Base-by-base conservation (phyloP, 345 rosid species). In the Lumnitzera littorea region DNA sequence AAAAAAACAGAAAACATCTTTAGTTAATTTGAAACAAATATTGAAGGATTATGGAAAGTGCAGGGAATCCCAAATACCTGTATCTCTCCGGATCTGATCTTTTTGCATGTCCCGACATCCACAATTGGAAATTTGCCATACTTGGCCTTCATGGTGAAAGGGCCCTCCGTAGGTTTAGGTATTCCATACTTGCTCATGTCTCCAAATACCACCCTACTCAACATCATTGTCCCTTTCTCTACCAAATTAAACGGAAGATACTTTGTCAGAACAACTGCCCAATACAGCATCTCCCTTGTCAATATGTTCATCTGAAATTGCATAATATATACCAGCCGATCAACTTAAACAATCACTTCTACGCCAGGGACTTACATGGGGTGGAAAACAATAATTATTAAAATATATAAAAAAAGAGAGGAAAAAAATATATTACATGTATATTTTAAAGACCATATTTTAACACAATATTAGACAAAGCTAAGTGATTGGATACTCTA, bases 291-390 rank as follows among this genome's bases (percentile, higher is more conserved):
- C 56, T 61, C 73, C 70, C 70, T 84, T 0, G 82, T 62, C 68
- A 91, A 36, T 13, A 91, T 55, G 24, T 88, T 94, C 59, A 83
- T 69, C 96, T 91, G 73, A 36, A 36, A 36, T 9, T 36, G 10
- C 43, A 36, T 4, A 36, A 36, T 6, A 5, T 7, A 36, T 36
- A 7, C 7, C 9, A 5, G 3, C 10, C 43, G 0, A 5, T 36
- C 43, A 36, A 36, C 43, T 4, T 36, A 36, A 36, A 36, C 43
- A 36, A 5, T 36, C 43, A 9, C 20, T 20, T 20, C 20, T 20
- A 20, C 20, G 20, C 20, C 20, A 20, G 20, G 20, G 20, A n/a
- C n/a, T n/a, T n/a, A n/a, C n/a, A n/a, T n/a, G n/a, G n/a, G n/a
- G n/a, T n/a, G n/a, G n/a, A n/a, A 20, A 20, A 1, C 20, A 20